These are phyloP conservation scores for Cryptococcus sp. DNA, from an alignment of 1,284 basidiomycete genomes.

Conservation along the genomic window DNA sequence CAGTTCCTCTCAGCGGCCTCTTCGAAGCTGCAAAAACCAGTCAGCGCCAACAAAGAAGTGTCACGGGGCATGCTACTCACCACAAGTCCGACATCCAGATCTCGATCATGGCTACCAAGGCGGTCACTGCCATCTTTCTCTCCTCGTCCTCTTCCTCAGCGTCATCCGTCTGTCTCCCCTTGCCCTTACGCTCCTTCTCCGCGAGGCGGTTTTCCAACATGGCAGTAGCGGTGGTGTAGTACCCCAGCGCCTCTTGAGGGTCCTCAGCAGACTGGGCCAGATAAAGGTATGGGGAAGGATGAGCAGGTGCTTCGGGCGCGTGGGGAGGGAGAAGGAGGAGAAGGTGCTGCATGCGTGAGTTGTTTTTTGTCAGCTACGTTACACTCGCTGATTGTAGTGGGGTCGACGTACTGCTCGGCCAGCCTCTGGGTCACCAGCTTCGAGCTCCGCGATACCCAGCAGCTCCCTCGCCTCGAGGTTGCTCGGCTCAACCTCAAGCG, in stretches of 20 bases:
- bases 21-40: slow-evolving; percentile 61
- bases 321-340: slow-evolving; percentile 58
- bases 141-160: slow-evolving; percentile 60
- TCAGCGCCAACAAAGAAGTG: background rate
- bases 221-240: slow-evolving; percentile 77
- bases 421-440: slow-evolving; percentile 69
- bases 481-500: slow-evolving; percentile 63
- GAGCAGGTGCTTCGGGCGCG: slow-evolving; percentile 58
- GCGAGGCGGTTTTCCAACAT: slow-evolving; percentile 66
- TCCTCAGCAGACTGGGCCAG: slow-evolving; percentile 76
- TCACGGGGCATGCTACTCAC: slow-evolving; percentile 52
- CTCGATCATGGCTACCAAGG: slow-evolving; percentile 86
- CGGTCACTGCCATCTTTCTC: slow-evolving; percentile 70
- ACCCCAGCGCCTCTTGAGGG: slow-evolving; percentile 68
- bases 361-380: too few species aligned
- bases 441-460: slow-evolving; percentile 70
- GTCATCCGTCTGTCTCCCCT: slow-evolving; percentile 53
- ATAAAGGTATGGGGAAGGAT: slow-evolving; percentile 77
- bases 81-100: slow-evolving; percentile 97
- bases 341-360: slow-evolving; percentile 31
- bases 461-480: slow-evolving; percentile 75
- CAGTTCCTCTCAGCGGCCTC: slow-evolving; percentile 59
- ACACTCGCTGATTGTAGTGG: too few species aligned
- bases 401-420: slow-evolving; percentile 64
- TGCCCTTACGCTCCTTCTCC: slow-evolving; percentile 17